Conservation (phyloP, 2,329 filamentous ascomycete genomes). For the Magnaporthiopsis rhizophila region DNA sequence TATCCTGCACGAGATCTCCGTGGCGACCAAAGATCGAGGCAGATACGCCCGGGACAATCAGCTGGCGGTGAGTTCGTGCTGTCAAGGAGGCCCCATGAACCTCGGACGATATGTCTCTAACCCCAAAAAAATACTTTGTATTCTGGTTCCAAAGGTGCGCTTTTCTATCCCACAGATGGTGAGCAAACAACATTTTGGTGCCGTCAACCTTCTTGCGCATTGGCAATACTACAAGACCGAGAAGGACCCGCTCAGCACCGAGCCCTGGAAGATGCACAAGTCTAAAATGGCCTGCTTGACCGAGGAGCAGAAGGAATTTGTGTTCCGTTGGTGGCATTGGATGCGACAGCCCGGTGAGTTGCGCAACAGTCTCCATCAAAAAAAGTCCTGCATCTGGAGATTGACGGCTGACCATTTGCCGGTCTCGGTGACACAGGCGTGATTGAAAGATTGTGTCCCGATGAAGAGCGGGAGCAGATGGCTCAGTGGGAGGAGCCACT, state of each 20-base stretch:
- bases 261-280: slow-evolving; percentile 19
- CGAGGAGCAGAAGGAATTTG: slow-evolving; percentile 23
- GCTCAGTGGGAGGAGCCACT: slow-evolving; percentile 31
- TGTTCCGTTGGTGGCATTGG: slow-evolving; percentile 21
- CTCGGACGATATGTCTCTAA: background rate
- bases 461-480: background rate
- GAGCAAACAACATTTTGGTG: slow-evolving; percentile 34
- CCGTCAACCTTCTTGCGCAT: slow-evolving; percentile 36
- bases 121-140: too few species aligned
- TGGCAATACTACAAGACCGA: slow-evolving; percentile 43
- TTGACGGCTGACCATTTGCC: too few species aligned
- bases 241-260: slow-evolving; percentile 18
- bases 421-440: background rate
- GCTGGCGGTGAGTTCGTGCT: slow-evolving; percentile 1
- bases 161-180: slow-evolving; percentile 21
- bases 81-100: background rate
- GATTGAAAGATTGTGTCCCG: background rate
- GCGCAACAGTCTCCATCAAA: background rate
- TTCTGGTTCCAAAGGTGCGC: background rate
- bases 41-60: slow-evolving; percentile 33
- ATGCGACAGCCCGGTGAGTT: slow-evolving; percentile 17
- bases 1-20: slow-evolving; percentile 33
- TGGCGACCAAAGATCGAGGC: slow-evolving; percentile 30
- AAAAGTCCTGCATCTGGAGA: background rate
- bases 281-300: slow-evolving; percentile 22